These are phyloP conservation scores for Trichoderma guizhouense DNA, from an alignment of 2,329 filamentous ascomycete species.

Conservation along the genomic window DNA sequence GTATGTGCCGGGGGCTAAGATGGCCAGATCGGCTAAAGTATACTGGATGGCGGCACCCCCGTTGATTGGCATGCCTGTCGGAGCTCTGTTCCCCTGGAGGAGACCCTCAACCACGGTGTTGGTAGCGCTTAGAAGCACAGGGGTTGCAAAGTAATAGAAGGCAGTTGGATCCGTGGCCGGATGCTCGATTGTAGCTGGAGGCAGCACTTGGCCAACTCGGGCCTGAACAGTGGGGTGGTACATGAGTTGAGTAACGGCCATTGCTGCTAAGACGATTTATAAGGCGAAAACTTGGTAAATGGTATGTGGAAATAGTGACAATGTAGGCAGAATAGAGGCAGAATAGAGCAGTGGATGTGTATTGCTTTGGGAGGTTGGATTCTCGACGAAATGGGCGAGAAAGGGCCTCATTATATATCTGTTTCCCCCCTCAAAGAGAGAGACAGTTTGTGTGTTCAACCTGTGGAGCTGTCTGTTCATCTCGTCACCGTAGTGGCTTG, in stretches of 20 bases:
- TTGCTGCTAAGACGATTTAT: not conserved
- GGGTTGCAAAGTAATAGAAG: conserved; percentile 31
- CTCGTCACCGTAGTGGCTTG: not conserved
- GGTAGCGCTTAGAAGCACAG: conserved; percentile 22
- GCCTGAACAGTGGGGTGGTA: conserved; percentile 25
- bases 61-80: conserved; percentile 22
- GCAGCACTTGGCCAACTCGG: conserved; percentile 21
- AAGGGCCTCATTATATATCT: not conserved
- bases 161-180: conserved; percentile 1
- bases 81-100: conserved; percentile 22
- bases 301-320: not conserved
- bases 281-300: not conserved
- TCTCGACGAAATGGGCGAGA: not conserved
- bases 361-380: not conserved
- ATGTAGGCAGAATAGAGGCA: not conserved
- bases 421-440: not conserved
- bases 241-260: conserved; percentile 19
- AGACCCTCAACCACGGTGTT: conserved; percentile 22
- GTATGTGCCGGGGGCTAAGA: conserved; percentile 25
- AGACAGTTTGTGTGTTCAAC: not conserved
- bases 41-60: conserved; percentile 23
- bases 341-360: not conserved
- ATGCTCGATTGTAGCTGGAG: conserved; percentile 26
- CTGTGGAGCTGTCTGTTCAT: not conserved
- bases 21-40: conserved; percentile 27